Evolutionary conservation across 345 rosid genomes (phyloP), one percentile per base, ranked within the genome.

Genomic region (Gossypium stocksii): DNA sequence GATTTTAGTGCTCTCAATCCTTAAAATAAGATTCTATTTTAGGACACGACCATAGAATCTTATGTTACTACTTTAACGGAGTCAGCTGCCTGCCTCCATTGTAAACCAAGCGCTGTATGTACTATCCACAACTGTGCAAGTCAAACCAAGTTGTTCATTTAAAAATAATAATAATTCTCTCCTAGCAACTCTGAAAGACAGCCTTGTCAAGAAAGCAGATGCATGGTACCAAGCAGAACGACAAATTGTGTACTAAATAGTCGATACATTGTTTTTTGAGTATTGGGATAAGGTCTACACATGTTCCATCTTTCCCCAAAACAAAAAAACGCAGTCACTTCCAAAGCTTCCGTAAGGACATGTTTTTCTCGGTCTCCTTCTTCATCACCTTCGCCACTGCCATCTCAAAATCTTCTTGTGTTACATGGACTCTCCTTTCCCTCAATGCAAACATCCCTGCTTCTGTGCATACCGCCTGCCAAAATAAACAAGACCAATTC

Each of bases 311-410:
- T 8, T 68, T 16, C 72, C 41, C 43, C 41, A 61, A 25, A 44
- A 29, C 13, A 14, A 8, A 62, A 76, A 41, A 76, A 49, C 43
- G 48, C 19, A 49, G 62, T 81, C 86, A 96, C 88, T 96, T 96
- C 99, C 99, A 96, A 13, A 96, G 90, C 88, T 96, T 96, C 79
- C 97, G 87, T 78, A 96, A 64, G 2, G 99, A 96, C 99, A 96
- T 91, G 85, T 93, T 96, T 87, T 96, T 96, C 87, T 96, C 98
- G 0, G 95, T 90, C 74, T 96, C 99, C 86, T 96, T 96, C 90
- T 96, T 96, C 99, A 96, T 96, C 13, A 96, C 99, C 93, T 96
- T 96, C 0, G 97, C 99, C 49, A 96, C 98, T 0, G 98, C 98
- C 98, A 96, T 96, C 90, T 96, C 99, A 48, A 96, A 96, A 82